Evolutionary conservation across 768 basidiomycete species (phyloP).

Genomic region (Pisolithus albus): DNA sequence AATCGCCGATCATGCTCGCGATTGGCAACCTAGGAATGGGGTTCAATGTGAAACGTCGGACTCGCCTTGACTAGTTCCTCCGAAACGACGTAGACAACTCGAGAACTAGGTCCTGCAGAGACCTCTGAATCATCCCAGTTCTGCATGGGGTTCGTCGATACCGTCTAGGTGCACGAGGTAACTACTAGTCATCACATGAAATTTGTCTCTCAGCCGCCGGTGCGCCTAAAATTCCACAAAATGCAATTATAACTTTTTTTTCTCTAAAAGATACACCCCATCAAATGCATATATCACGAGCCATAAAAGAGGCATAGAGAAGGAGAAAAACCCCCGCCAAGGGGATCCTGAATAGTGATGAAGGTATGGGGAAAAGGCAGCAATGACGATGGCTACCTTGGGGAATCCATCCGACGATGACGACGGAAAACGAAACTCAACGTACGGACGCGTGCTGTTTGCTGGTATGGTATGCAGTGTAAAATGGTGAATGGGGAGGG

Average conservation of each 20-base stretch:
- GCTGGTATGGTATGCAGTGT: no score
- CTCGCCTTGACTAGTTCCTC: constrained; percentile 49
- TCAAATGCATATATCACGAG: neutral
- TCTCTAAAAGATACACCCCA: neutral
- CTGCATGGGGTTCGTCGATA: neutral
- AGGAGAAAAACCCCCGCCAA: neutral
- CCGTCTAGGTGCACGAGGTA: no score
- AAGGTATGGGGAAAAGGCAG: neutral
- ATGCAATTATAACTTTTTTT: neutral
- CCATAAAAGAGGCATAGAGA: neutral
- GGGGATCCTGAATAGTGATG: neutral
- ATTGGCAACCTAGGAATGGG: no score
- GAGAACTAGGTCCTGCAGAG: neutral
- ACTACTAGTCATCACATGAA: no score
- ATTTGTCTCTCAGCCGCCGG: neutral
- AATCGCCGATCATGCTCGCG: no score
- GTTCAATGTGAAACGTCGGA: neutral
- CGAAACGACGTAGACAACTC: constrained; percentile 48
- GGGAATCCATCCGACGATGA: no score
- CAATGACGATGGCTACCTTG: neutral
- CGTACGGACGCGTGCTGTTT: no score
- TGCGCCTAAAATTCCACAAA: neutral
- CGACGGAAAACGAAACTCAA: no score
- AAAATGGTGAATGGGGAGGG: no score
- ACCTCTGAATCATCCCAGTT: neutral